Base-by-base conservation (phyloP, 2,329 filamentous ascomycete species). In the Bipolaris victoriae region DNA sequence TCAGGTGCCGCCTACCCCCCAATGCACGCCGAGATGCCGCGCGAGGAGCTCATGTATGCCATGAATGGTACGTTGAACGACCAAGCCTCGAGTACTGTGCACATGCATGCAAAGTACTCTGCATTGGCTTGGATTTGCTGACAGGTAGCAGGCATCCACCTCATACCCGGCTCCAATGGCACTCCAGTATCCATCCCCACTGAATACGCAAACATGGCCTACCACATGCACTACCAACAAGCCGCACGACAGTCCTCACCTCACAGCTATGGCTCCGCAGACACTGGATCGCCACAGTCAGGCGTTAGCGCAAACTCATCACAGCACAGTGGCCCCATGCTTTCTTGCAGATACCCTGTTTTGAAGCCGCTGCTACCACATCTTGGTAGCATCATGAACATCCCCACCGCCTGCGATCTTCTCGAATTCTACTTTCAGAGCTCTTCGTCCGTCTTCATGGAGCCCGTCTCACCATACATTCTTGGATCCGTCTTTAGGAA, bases 381-480 rank as follows among this genome's bases (percentile, higher is more conserved):
- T 71, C 85, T 97, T 45, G 86, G 86, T 20, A 87, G 86, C 55
- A 90, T 96, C 60, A 88, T 97, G 40, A 91, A 92, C 1, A 82
- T 90, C 44, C 85, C 88, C 1, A 83, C 96, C 49, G 93, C 93
- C 7, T 97, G 92, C 79, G 92, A 97, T 73, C 83, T 97, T 45
- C 83, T 97, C 58, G 93, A 97, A 68, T 83, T 93, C 44, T 97
- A 97, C 77, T 97, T 97, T 73, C 87, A 91, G 47, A 96, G 91
- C 73, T 92, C 91, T 1, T 95, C 92, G 2, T 91, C 91, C 1
- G 88, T 90, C 2, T 90, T 94, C 77, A 88, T 95, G 78, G 92
- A 96, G 69, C 92, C 93, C 3, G 88, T 90, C 74, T 97, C 92
- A 11, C 92, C 93, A 0, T 97, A 96, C 72, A 88, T 97, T 20